A percentile compares a stretch with the other conserved stretches of the same genome.
phyloP scores from a whole-genome alignment of 441 rosid genomes.

The Brassica balearica region DNA sequence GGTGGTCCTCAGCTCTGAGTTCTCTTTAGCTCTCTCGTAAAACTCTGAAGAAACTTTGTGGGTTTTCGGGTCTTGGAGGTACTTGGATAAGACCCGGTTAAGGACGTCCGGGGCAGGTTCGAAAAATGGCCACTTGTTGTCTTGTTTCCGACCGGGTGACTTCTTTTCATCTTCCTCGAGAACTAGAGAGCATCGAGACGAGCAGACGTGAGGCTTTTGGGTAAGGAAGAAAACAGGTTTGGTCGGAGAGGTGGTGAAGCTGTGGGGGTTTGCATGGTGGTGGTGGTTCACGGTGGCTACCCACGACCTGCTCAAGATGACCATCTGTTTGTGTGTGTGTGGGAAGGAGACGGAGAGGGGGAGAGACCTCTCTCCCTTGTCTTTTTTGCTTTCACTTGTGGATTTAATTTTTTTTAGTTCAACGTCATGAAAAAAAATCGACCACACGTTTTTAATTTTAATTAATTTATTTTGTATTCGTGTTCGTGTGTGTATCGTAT shows the following conservation, averaged over 20 bases:
- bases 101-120: conserved; percentile 46
- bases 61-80: conserved; percentile 54
- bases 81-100: conserved; percentile 55
- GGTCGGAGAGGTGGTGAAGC: conserved; percentile 38
- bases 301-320: conserved; percentile 57
- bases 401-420: conserved; percentile 29
- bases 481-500: conserved; percentile 15
- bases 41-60: conserved; percentile 55
- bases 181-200: conserved; percentile 57
- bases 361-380: neutral
- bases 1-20: conserved; percentile 54
- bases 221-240: conserved; percentile 47
- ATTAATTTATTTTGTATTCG: neutral
- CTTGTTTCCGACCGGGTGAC: conserved; percentile 41
- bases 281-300: conserved; percentile 54
- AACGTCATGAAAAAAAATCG: conserved; percentile 33
- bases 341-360: neutral
- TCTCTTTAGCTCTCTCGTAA: conserved; percentile 65
- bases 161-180: conserved; percentile 54
- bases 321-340: conserved; percentile 42
- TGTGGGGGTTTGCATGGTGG: conserved; percentile 47
- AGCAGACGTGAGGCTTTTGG: conserved; percentile 42
- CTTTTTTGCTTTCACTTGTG: conserved; percentile 30
- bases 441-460: conserved; percentile 24
- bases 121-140: conserved; percentile 37